Evolutionary conservation across 768 basidiomycete species (phyloP).

Genomic region (Suillus discolor): DNA sequence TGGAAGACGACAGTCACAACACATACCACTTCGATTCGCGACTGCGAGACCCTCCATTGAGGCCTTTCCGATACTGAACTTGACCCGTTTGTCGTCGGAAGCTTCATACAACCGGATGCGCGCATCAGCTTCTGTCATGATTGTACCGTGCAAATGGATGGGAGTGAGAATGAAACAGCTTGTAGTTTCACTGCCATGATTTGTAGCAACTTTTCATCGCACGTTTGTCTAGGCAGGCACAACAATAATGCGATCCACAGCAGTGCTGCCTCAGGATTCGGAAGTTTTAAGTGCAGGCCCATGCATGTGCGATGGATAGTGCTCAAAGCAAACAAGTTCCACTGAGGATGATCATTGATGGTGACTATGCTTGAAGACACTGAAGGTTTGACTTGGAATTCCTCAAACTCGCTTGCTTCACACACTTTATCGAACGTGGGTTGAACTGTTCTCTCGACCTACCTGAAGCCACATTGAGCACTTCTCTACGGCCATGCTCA

Average conservation of each 20-base stretch:
- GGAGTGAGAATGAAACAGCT: neutral
- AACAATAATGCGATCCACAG: neutral
- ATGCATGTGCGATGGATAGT: neutral
- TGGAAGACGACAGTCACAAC: neutral
- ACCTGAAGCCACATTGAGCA: neutral
- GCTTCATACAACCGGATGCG: conserved; percentile 54
- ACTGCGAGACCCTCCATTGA: conserved; percentile 67
- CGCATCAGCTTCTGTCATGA: conserved; percentile 46
- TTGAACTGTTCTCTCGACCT: neutral
- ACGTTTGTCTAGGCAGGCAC: conserved; percentile 12
- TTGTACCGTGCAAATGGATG: conserved; percentile 1
- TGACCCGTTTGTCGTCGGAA: conserved; percentile 60
- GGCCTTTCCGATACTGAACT: conserved; percentile 65
- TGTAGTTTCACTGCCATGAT: neutral
- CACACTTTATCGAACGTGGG: conserved; percentile 1
- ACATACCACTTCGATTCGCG: conserved; percentile 64
- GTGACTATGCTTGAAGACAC: neutral
- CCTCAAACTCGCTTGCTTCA: neutral
- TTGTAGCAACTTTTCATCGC: conserved; percentile 7
- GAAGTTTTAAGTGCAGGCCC: neutral
- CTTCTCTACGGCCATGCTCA: conserved; percentile 59
- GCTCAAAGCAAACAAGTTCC: neutral
- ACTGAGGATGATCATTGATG: neutral
- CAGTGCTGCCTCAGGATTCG: neutral
- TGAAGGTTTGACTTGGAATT: neutral